Percentiles rank a stretch among this genome's conserved stretches.
Conservation (phyloP, 2,329 filamentous ascomycete genomes). For the Alternaria burnsii region DNA sequence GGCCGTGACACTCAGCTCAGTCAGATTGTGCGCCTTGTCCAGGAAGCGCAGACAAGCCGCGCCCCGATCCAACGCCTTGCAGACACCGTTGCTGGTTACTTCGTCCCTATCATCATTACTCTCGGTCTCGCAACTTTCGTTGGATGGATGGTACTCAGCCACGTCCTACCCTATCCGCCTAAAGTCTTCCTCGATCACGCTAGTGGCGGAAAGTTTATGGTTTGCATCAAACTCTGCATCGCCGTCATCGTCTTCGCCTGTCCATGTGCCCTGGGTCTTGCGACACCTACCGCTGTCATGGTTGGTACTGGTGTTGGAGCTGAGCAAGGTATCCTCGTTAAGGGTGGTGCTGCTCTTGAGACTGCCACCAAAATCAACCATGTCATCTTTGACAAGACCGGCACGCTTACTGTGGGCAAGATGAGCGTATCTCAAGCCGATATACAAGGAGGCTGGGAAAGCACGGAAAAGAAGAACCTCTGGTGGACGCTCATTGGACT, state of each 20-base stretch:
- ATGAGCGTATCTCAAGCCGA: slow-evolving; percentile 86
- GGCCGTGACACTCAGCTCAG: slow-evolving; percentile 96
- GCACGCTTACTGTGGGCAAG: slow-evolving; percentile 91
- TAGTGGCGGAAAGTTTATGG: slow-evolving; percentile 92
- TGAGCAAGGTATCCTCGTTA: slow-evolving; percentile 96
- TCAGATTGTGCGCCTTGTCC: slow-evolving; percentile 97
- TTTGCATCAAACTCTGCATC: slow-evolving; percentile 96
- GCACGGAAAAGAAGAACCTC: slow-evolving; percentile 72
- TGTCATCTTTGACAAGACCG: slow-evolving; percentile 94
- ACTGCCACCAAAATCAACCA: slow-evolving; percentile 89
- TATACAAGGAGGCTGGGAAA: slow-evolving; percentile 73
- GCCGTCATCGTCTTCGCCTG: slow-evolving; percentile 98
- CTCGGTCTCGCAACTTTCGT: slow-evolving; percentile 87
- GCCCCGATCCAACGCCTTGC: slow-evolving; percentile 95
- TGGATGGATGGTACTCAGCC: slow-evolving; percentile 93
- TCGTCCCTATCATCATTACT: slow-evolving; percentile 86
- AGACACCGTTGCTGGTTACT: slow-evolving; percentile 90
- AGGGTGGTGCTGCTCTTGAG: slow-evolving; percentile 92
- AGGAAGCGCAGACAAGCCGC: slow-evolving; percentile 92
- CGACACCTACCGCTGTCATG: slow-evolving; percentile 97
- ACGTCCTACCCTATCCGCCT: slow-evolving; percentile 83
- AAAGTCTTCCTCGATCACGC: slow-evolving; percentile 81
- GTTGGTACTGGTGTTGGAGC: slow-evolving; percentile 97
- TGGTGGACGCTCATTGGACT: slow-evolving; percentile 98
- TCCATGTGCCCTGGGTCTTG: slow-evolving; percentile 93